Percentiles rank a stretch among this genome's conserved stretches.
phyloP scores from a whole-genome alignment of 345 rosid genomes.

The Salix arbutifolia region DNA sequence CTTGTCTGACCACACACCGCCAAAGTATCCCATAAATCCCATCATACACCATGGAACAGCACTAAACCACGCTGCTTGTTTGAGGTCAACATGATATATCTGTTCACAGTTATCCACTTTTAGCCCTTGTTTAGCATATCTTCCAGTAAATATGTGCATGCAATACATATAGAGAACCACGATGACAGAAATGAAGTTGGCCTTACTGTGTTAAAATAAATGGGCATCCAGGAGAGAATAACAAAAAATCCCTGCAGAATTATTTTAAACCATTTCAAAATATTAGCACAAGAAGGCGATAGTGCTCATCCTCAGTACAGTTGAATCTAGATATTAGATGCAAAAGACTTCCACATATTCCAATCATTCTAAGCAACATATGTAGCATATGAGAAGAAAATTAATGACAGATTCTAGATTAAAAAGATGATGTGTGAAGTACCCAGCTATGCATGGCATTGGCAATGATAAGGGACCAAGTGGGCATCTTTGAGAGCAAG shows the following conservation, averaged over 20 bases:
- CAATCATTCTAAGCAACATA: not conserved
- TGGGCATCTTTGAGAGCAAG: slow-evolving; percentile 80
- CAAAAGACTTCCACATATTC: not conserved
- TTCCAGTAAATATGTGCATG: not conserved
- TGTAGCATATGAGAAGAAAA: not conserved
- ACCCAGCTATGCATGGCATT: slow-evolving; percentile 99
- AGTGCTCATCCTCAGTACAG: not conserved
- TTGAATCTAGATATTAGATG: not conserved
- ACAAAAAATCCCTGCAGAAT: slow-evolving; percentile 81
- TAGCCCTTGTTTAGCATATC: slow-evolving; percentile 14
- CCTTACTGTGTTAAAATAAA: slow-evolving; percentile 85
- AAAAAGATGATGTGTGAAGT: slow-evolving; percentile 18
- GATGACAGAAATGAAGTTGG: not conserved
- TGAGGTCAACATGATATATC: slow-evolving; percentile 89
- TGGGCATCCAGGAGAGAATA: slow-evolving; percentile 99
- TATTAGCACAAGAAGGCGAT: not conserved
- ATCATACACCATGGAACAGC: slow-evolving; percentile 93
- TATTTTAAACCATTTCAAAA: not conserved
- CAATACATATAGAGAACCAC: not conserved
- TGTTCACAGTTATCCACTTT: slow-evolving; percentile 20
- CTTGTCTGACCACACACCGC: slow-evolving; percentile 74
- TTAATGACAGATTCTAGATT: not conserved
- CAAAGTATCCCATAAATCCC: slow-evolving; percentile 84
- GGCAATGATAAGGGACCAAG: slow-evolving; percentile 91
- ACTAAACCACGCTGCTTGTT: slow-evolving; percentile 97